Base-by-base conservation (phyloP, 805 yeast species). In the Candida silvicultrix region DNA sequence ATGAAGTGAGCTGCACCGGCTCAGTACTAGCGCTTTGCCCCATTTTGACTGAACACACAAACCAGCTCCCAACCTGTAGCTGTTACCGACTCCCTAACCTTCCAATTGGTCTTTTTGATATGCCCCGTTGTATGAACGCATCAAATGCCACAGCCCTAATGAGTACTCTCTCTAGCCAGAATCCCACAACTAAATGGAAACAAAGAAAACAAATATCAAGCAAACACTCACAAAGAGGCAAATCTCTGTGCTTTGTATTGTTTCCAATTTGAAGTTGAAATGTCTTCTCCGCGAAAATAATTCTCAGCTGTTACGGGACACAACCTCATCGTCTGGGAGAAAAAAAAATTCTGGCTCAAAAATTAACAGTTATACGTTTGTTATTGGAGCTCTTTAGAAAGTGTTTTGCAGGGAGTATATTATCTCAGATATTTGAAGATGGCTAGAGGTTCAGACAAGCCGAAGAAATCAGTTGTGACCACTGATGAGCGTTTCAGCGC, bases 401-500 rank as follows among this genome's bases (percentile, higher is more conserved):
- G n/a, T n/a, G n/a, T n/a, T n/a, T n/a, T n/a, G n/a, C n/a, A n/a
- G n/a, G n/a, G n/a, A n/a, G n/a, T n/a, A n/a, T n/a, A n/a, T n/a
- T n/a, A n/a, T n/a, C n/a, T n/a, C n/a, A n/a, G 21, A 7, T 34
- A 36, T 21, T 37, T 20, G 14, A 21, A 37, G 19, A 42, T 42
- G 45, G 45, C 40, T 21, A 41, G 34, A 34, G 38, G 37, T 19
- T 20, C 39, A 14, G 39, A 16, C 3, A 42, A 48, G 40, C 40
- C 40, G 8, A 45, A 47, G 16, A 51, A 42, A 38, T 42, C 47
- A 35, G 45, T 48, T 12, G 43, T 74, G 6, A 75, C 82, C 2
- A 57, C 65, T 3, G 98, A 94, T 67, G 75, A 83, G 21, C 78
- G 98, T 62, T 92, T 92, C 64, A 67, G 85, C 9, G 71, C 81